Base-by-base conservation (phyloP, 148 eudicot species). In the Pharnaceum exiguum region DNA sequence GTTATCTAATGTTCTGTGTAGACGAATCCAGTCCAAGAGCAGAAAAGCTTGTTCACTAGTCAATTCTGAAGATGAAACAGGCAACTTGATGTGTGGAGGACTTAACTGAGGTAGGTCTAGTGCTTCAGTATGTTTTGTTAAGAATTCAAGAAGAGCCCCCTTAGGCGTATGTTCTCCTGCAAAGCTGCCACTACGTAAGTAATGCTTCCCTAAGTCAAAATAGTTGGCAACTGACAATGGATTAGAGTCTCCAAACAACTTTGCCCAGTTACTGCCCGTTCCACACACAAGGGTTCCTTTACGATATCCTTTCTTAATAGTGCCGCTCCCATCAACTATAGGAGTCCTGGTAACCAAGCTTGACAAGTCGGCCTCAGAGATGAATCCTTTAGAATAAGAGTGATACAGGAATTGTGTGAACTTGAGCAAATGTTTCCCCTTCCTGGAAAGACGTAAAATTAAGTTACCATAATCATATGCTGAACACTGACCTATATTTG, bases 341-440 rank as follows among this genome's bases (percentile, higher is more conserved):
- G 69, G 72, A 67, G 67, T 67, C 40, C 5, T 42, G 32, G 46
- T 47, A 61, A 53, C 32, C 9, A 60, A 24, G 40, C n/a, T 9
- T 27, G 60, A 51, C 38, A 51, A 10, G 21, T 21, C 11, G 37
- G 45, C 1, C 9, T 43, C 40, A 6, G 50, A 31, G 24, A 77
- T 22, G 60, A 35, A 56, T 12, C 52, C 36, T 32, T 54, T 65
- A 44, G n/a, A 29, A 9, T 24, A 23, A 16, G 74, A 68, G 45
- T 69, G 71, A 21, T 68, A 55, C 24, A 72, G 58, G 52, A 77
- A 67, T 50, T 72, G 81, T 28, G 65, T 46, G 43, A 77, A 17
- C 9, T 42, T 44, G 48, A 72, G 30, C 10, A 38, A 64, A 29
- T 71, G 71, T 17, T 25, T 68, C 51, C 60, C 55, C 33, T 63